phyloP scores from a whole-genome alignment of 2,329 filamentous ascomycete genomes.

The Colletotrichum abscissum region DNA sequence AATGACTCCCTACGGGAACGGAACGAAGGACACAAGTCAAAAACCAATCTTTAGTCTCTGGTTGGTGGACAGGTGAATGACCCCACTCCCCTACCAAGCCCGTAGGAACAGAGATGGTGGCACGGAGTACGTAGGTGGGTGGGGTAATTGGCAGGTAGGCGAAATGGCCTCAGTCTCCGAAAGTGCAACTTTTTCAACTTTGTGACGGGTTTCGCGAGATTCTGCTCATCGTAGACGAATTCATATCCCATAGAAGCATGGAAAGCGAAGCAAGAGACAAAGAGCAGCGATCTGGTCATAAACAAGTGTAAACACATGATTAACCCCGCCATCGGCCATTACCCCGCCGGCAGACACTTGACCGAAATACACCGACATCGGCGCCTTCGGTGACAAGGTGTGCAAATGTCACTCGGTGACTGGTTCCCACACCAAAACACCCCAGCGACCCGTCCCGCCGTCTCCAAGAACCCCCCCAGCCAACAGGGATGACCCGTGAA shows the following conservation, averaged over 20 bases:
- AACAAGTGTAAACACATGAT: too few relatives aligned
- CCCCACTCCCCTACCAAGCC: slow-evolving; percentile 2
- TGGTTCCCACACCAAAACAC: too few relatives aligned
- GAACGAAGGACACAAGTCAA: too few relatives aligned
- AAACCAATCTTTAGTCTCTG: neutral
- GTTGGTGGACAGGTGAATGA: neutral
- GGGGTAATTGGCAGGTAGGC: neutral
- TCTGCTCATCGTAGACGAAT: neutral
- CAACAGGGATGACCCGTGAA: slow-evolving; percentile 8
- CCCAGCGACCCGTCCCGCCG: neutral
- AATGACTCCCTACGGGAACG: slow-evolving; percentile 12
- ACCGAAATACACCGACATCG: slow-evolving; percentile 7
- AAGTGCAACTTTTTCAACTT: neutral
- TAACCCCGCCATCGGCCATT: too few relatives aligned
- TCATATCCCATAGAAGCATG: too few relatives aligned
- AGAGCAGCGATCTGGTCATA: too few relatives aligned
- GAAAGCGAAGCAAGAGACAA: too few relatives aligned
- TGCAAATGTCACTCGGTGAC: neutral
- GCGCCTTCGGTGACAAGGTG: too few relatives aligned
- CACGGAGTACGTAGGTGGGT: neutral
- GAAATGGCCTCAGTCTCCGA: neutral
- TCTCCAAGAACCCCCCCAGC: neutral
- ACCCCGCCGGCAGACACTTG: neutral
- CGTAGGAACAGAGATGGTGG: neutral
- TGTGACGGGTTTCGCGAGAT: neutral